A percentile compares a stretch with the other conserved stretches of the same genome.
phyloP scores from a whole-genome alignment of 176 grass and related monocot species.

The Raddia distichophylla region DNA sequence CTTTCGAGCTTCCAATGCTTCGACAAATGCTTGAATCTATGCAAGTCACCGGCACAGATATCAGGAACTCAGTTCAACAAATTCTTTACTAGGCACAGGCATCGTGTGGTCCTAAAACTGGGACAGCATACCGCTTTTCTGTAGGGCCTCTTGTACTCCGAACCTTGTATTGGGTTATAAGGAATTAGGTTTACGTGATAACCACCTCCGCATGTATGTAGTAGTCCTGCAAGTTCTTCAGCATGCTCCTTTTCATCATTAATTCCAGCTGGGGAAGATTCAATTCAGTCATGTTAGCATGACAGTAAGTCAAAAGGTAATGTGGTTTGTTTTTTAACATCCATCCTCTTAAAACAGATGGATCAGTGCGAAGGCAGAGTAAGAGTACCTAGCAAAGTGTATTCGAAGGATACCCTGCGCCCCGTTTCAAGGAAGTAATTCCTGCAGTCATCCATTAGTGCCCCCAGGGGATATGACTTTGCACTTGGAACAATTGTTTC shows the following conservation, averaged over 20 bases:
- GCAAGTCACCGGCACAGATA: background rate
- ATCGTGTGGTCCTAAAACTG: background rate
- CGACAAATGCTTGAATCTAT: slow-evolving; percentile 76
- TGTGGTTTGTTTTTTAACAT: background rate
- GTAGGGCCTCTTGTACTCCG: slow-evolving; percentile 92
- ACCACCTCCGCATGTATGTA: slow-evolving; percentile 63
- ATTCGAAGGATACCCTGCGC: slow-evolving; percentile 84
- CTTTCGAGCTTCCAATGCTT: slow-evolving; percentile 64
- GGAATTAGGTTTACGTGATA: slow-evolving; percentile 98
- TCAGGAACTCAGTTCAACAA: background rate
- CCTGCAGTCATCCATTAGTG: slow-evolving; percentile 88
- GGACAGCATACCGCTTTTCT: slow-evolving; percentile 71
- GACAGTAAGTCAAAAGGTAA: background rate
- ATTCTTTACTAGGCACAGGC: background rate
- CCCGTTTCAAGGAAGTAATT: slow-evolving; percentile 80
- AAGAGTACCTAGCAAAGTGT: slow-evolving; percentile 84
- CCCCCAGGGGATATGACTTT: slow-evolving; percentile 82
- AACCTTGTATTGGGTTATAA: slow-evolving; percentile 91
- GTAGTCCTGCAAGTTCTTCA: slow-evolving; percentile 66
- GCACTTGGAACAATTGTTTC: slow-evolving; percentile 93
- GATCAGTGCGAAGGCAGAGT: background rate
- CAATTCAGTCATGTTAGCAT: slow-evolving; percentile 4
- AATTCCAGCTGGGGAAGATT: slow-evolving; percentile 62
- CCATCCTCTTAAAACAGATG: background rate
- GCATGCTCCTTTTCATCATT: slow-evolving; percentile 82